Base-by-base conservation (phyloP, 2,329 filamentous ascomycete genomes). In the Dactylella cylindrospora region DNA sequence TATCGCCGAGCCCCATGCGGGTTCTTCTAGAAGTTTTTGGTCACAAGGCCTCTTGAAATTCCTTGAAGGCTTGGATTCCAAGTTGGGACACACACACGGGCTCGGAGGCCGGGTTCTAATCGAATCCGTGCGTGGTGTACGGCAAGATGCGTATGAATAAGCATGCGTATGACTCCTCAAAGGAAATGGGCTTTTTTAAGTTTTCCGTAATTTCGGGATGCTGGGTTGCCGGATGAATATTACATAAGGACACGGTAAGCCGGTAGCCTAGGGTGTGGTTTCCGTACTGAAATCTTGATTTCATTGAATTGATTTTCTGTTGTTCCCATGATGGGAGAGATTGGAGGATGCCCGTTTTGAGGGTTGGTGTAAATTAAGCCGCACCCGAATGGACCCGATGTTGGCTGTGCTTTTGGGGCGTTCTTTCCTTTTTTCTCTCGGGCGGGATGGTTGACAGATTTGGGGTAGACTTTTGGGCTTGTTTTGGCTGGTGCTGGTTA, bases 321-420 rank as follows among this genome's bases (percentile, higher is more conserved):
- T n/a, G n/a, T n/a, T n/a, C n/a, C n/a, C n/a, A n/a, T n/a, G n/a
- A n/a, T n/a, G n/a, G n/a, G n/a, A n/a, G n/a, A n/a, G n/a, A n/a
- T n/a, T n/a, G n/a, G n/a, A n/a, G n/a, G n/a, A n/a, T n/a, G n/a
- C 38, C 4, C 7, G 38, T 19, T 23, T 13, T 40, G 9, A 40
- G 22, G 25, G 39, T n/a, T 26, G 23, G 39, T 43, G 39, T 20
- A 5, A 13, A 12, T 28, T 32, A 33, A 41, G 44, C 19, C 31
- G 33, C 55, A 49, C 47, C 55, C 55, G 55, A 61, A 53, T 61
- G 55, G 55, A 53, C 47, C 55, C 55, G 55, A 61, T 40, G 19
- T 33, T 26, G 47, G 26, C n/a, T n/a, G n/a, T n/a, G n/a, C n/a
- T n/a, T n/a, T n/a, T 33, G 39, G 13, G 33, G n/a, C 5, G 15